A percentile compares a stretch with the other conserved stretches of the same genome.
phyloP scores from a whole-genome alignment of 225 moss, liverwort and hornwort genomes.

The Pleurozium schreberi region DNA sequence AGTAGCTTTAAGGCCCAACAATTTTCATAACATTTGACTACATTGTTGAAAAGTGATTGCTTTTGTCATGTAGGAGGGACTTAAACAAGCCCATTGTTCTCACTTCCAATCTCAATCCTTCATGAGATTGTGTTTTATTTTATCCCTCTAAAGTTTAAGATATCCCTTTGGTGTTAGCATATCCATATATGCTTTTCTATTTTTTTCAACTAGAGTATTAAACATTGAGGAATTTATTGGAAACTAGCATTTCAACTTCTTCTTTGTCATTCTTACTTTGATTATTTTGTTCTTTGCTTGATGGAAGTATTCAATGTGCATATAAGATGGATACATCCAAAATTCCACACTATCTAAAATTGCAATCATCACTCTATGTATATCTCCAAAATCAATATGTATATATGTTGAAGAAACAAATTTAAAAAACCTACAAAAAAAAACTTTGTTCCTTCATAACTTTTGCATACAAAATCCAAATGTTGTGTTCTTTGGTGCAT shows the following conservation, averaged over 20 bases:
- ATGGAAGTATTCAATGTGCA: not conserved
- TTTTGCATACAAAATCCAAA: not conserved
- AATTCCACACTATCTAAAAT: not conserved
- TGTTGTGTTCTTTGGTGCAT: not conserved
- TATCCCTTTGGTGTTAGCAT: not conserved
- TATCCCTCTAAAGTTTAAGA: not conserved
- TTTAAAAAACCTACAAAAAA: not conserved
- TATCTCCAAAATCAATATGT: not conserved
- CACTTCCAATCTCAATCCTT: not conserved
- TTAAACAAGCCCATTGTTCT: accelerated
- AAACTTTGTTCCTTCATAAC: too few species aligned
- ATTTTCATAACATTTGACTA: too few species aligned
- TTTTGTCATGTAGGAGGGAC: too few species aligned
- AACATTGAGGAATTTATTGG: not conserved
- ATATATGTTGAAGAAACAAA: not conserved
- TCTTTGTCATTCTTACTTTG: not conserved
- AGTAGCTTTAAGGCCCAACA: too few species aligned
- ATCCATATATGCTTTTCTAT: not conserved
- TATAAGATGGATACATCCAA: accelerated
- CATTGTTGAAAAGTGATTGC: too few species aligned
- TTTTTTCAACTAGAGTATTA: not conserved
- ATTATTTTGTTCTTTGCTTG: not conserved
- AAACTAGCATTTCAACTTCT: not conserved
- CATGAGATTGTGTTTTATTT: not conserved
- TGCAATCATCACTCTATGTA: not conserved